phyloP scores from a whole-genome alignment of 768 basidiomycete species.

The Guyanaporus albipodus region DNA sequence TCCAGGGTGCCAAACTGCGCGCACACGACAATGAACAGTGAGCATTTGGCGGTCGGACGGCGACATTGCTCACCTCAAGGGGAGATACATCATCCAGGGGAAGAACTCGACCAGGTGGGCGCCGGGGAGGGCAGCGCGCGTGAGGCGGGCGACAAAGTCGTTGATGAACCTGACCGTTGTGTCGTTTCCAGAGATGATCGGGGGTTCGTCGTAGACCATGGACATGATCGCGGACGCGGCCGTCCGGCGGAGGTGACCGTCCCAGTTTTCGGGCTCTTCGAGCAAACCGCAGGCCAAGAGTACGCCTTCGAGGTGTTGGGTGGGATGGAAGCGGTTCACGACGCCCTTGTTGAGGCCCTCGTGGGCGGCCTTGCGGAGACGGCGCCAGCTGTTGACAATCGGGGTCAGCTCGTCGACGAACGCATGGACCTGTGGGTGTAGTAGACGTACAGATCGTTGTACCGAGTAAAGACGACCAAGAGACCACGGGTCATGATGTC shows the following conservation, averaged over 20 bases:
- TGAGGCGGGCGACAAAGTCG: conserved; percentile 26
- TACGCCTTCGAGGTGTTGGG: conserved; percentile 4
- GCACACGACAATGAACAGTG: not conserved
- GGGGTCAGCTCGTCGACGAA: not conserved
- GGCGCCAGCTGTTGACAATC: conserved; percentile 6
- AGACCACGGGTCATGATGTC: conserved; percentile 33
- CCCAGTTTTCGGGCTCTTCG: conserved; percentile 27
- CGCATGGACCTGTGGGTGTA: no score
- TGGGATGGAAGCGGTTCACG: conserved; percentile 1
- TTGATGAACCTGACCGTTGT: conserved; percentile 8
- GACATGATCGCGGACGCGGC: conserved; percentile 29
- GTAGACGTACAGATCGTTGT: conserved; percentile 6
- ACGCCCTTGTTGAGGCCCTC: conserved; percentile 3
- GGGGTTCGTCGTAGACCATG: conserved; percentile 20
- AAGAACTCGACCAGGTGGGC: conserved; percentile 36
- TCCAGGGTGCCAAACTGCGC: conserved; percentile 6
- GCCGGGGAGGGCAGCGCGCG: conserved; percentile 35
- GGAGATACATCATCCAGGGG: conserved; percentile 32
- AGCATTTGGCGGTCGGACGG: no score
- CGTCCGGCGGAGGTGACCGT: conserved; percentile 28
- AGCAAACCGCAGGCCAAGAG: conserved; percentile 22
- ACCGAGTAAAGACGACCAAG: conserved; percentile 21
- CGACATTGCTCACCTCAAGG: conserved; percentile 8
- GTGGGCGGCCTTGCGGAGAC: conserved; percentile 9
- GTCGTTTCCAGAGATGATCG: conserved; percentile 8